Percentiles rank a stretch among this genome's conserved stretches.
Conservation (phyloP, 331 rosid genomes). For the Pyracantha coccinea region DNA sequence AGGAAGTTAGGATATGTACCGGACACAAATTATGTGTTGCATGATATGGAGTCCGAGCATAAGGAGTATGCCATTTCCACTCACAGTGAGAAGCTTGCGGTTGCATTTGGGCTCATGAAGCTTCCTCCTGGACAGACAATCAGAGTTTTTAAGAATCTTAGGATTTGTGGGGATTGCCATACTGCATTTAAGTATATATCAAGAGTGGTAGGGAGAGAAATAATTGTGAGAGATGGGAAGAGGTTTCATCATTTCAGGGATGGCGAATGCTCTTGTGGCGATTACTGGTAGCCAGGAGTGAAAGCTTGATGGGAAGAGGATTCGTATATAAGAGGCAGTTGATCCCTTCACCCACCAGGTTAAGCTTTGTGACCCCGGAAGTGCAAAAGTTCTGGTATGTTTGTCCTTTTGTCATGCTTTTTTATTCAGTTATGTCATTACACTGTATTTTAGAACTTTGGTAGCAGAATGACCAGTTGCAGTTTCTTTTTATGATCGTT, state of each 20-base stretch:
- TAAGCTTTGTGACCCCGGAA: constrained; percentile 85
- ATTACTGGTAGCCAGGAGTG: constrained; percentile 10
- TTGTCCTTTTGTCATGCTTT: not conserved
- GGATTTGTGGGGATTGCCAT: constrained; percentile 26
- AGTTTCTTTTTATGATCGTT: not conserved
- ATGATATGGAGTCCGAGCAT: constrained; percentile 24
- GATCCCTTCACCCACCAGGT: constrained; percentile 86
- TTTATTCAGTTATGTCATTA: not conserved
- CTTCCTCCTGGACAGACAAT: constrained; percentile 12
- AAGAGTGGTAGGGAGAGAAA: constrained; percentile 13
- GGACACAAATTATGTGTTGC: constrained; percentile 26
- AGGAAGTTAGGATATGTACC: constrained; percentile 28
- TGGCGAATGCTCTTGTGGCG: constrained; percentile 26
- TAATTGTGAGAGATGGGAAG: constrained; percentile 25
- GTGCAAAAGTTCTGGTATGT: constrained; percentile 82
- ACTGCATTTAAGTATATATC: constrained; percentile 17
- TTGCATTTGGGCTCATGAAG: constrained; percentile 20
- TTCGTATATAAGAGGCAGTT: constrained; percentile 30
- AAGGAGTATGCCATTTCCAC: constrained; percentile 17
- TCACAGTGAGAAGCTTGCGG: constrained; percentile 27
- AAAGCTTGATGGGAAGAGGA: not conserved
- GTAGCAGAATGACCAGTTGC: not conserved
- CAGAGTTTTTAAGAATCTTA: constrained; percentile 18
- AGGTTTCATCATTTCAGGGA: constrained; percentile 22
- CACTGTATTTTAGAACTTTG: not conserved